Conservation (phyloP, 495 filamentous ascomycete species). For the Talaromyces proteolyticus region DNA sequence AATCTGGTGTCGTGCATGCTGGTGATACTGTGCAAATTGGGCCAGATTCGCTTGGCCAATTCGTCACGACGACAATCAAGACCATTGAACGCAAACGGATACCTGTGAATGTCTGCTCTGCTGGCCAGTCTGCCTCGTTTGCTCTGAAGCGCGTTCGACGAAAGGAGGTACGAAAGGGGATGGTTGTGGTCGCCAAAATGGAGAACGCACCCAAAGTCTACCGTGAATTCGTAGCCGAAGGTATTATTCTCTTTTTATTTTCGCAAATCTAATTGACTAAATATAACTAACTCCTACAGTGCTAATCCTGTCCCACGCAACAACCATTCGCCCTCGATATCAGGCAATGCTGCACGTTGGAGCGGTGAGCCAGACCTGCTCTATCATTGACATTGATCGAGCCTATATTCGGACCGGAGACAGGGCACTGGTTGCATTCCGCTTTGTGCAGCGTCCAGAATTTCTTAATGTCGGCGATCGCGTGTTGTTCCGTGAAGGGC, state of each 20-base stretch:
- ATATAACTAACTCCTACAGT: slow-evolving; percentile 42
- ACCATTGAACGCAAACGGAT: slow-evolving; percentile 96
- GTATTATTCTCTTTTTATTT: slow-evolving; percentile 29
- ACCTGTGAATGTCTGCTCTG: slow-evolving; percentile 78
- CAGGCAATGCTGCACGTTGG: slow-evolving; percentile 99
- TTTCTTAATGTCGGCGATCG: slow-evolving; percentile 85
- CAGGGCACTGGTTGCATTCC: slow-evolving; percentile 84
- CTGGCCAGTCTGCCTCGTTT: slow-evolving; percentile 90
- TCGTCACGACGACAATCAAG: slow-evolving; percentile 82
- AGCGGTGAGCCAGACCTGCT: slow-evolving; percentile 89
- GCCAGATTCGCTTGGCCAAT: slow-evolving; percentile 87
- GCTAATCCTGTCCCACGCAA: slow-evolving; percentile 90
- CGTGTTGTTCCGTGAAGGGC: slow-evolving; percentile 87
- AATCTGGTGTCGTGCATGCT: slow-evolving; percentile 74
- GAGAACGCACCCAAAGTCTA: slow-evolving; percentile 75
- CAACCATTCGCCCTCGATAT: slow-evolving; percentile 97
- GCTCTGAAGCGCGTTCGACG: slow-evolving; percentile 78
- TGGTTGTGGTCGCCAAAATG: slow-evolving; percentile 89
- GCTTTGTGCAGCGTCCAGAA: slow-evolving; percentile 94
- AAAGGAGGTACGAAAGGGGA: slow-evolving; percentile 95
- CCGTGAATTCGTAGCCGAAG: slow-evolving; percentile 90
- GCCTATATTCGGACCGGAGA: slow-evolving; percentile 93
- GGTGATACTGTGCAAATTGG: slow-evolving; percentile 88
- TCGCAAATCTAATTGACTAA: background rate
- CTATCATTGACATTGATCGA: slow-evolving; percentile 97